Base-by-base conservation (phyloP, 208 protist genomes). In the Vickermania ingenoplastis region DNA sequence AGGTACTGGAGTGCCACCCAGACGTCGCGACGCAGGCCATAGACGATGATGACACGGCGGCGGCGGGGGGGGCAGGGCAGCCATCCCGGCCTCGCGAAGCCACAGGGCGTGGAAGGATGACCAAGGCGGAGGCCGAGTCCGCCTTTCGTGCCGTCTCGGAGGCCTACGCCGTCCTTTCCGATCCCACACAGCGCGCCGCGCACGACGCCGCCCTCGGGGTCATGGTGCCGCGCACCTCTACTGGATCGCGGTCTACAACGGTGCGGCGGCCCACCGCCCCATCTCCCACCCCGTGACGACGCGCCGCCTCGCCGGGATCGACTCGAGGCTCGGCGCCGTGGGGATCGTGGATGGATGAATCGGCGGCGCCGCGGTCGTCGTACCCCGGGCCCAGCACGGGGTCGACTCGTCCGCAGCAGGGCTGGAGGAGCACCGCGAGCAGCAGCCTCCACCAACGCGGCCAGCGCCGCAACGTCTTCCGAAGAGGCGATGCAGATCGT, bases 141-240 rank as follows among this genome's bases (percentile, higher is more conserved):
- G 63, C 69, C 26, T 97, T 97, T 67, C 78, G 86, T 24, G 51
- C 63, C 29, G 82, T 98, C 3, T 89, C 80, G 45, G 77, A 93
- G 41, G 97, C 98, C 2, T 99, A 99, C 69, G 96, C 98, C 53
- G 81, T 99, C 21, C 81, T 99, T 0, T 79, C 61, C 29, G 92
- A 99, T 62, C 60, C 71, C n/a, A 59, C 92, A 49, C 95, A 95
- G 69, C 85, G 97, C 23, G 56, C 76, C 11, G 56, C 87, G 4
- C 99, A 99, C 79, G 97, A 99, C 58, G 58, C 26, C 2, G 69
- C 70, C 23, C 68, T 91, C 11, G 83, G 83, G 31, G 31, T 92
- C 2, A 30, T 79, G 54, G 66, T 63, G 2, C 48, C 41, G 1
- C 67, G 67, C 54, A 25, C 0, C 2, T 57, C 4, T 28, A 56